Evolutionary conservation across 306 rosid species (phyloP), one percentile per base, ranked within the genome.

Genomic region (Leucaena leucocephala): DNA sequence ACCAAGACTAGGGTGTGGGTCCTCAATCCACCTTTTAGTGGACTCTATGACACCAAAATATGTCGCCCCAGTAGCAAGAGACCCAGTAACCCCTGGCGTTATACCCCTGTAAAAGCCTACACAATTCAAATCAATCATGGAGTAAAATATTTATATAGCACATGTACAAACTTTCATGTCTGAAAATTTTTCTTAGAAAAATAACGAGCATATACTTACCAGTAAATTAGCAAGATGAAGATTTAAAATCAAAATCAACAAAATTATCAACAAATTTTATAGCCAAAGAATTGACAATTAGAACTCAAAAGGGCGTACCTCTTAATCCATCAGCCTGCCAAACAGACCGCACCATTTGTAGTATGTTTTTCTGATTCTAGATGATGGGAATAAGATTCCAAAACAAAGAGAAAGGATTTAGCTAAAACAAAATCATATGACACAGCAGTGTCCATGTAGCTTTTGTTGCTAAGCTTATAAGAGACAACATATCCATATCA

Each of bases 21-120:
- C 92, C 87, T 90, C 97, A 75, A 91, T 91, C 98, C 98, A 94
- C 82, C 87, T 91, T 84, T 91, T 94, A 67, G 97, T 88, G 17
- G 94, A 94, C 87, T 91, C 96, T 68, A 94, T 91, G 83, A 91
- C 89, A 59, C 98, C 97, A 81, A 94, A 94, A 83, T 94, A 94
- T 40, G 98, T 94, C 54, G 98, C 98, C 54, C 98, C 97, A 76
- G 98, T 94, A 17, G 97, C 98, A 82, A 94, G 97, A 76, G 97
- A 94, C 78, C 98, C 96, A 54, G 84, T 87, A 81, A 94, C 52
- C 78, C 97, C 98, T 52, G 98, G 97, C 72, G 84, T 33, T 82
- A 91, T 76, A 66, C 98, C 98, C 85, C 97, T 94, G 79, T 91
- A 91, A 84, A 94, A 90, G 78, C 98, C 98, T 94, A 81, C 55